phyloP scores from a whole-genome alignment of 352 stramenopile genomes.

The Blastocystis sp. region DNA sequence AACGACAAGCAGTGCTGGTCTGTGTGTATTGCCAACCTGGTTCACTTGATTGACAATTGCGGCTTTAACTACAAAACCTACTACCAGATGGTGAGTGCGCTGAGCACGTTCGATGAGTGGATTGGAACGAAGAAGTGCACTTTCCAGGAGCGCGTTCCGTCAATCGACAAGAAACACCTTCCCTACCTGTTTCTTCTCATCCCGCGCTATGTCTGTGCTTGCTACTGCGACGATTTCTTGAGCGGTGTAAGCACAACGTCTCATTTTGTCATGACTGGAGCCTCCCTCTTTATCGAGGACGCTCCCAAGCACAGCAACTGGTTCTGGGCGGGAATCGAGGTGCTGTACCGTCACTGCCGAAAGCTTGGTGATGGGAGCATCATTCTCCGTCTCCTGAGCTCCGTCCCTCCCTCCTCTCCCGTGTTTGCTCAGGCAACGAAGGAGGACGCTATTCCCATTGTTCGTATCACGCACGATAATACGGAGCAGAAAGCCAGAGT shows the following conservation, averaged over 20 bases:
- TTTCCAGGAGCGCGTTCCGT: neutral
- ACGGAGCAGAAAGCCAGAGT: neutral
- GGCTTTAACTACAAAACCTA: neutral
- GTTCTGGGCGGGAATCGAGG: neutral
- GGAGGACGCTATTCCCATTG: neutral
- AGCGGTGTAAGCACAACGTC: neutral
- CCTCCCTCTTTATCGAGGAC: neutral
- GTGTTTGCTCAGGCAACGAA: neutral
- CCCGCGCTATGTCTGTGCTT: neutral
- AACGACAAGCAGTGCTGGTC: slow-evolving; percentile 12
- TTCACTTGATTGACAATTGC: neutral
- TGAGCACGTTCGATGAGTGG: neutral
- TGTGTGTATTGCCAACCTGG: neutral
- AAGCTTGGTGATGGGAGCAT: no score
- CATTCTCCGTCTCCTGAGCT: neutral
- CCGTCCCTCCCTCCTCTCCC: neutral
- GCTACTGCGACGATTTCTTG: slow-evolving; percentile 21
- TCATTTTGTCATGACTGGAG: neutral
- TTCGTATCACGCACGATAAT: neutral
- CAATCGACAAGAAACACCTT: neutral
- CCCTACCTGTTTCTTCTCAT: slow-evolving; percentile 23
- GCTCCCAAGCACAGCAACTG: neutral
- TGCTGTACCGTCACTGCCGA: neutral
- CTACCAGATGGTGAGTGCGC: neutral
- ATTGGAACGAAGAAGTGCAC: neutral